phyloP scores from a whole-genome alignment of 768 basidiomycete species.

The Tylopilus plumbeoviolaceoides region DNA sequence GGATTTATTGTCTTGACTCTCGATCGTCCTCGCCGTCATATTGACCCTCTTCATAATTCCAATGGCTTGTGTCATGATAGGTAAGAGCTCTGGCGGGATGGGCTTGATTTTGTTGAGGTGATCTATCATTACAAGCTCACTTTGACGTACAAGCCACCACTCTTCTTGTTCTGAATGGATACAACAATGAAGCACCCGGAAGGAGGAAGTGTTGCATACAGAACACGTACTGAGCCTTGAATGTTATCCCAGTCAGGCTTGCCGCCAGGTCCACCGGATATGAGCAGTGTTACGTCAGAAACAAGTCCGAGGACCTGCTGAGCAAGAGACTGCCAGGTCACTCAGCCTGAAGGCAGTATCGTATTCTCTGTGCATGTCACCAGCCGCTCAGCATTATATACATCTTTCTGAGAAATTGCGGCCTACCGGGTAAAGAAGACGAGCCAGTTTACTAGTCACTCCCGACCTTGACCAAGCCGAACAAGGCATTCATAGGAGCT shows the following conservation, averaged over 20 bases:
- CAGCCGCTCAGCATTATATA: too few relatives aligned
- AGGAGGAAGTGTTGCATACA: background rate
- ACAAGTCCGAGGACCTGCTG: constrained; percentile 7
- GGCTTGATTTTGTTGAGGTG: constrained; percentile 13
- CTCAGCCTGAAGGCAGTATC: constrained; percentile 1
- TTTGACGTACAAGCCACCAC: constrained; percentile 14
- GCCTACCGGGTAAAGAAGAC: background rate
- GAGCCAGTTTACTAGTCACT: background rate
- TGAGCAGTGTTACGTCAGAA: background rate
- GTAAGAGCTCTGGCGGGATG: constrained; percentile 9
- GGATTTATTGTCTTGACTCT: background rate
- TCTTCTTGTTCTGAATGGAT: constrained; percentile 4
- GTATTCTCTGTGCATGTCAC: too few relatives aligned
- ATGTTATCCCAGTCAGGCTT: constrained; percentile 16
- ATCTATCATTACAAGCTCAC: constrained; percentile 5
- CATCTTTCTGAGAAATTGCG: too few relatives aligned
- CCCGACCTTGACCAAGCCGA: background rate
- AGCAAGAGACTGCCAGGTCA: constrained; percentile 6
- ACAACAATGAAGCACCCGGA: background rate
- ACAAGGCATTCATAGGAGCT: background rate
- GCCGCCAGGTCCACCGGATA: constrained; percentile 7
- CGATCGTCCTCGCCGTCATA: constrained; percentile 3
- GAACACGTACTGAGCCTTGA: constrained; percentile 6
- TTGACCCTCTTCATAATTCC: background rate
- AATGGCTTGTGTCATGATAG: constrained; percentile 3